These are phyloP conservation scores for Musa schizocarpa DNA, from an alignment of 176 grass and related monocot species.

Conservation along the genomic window DNA sequence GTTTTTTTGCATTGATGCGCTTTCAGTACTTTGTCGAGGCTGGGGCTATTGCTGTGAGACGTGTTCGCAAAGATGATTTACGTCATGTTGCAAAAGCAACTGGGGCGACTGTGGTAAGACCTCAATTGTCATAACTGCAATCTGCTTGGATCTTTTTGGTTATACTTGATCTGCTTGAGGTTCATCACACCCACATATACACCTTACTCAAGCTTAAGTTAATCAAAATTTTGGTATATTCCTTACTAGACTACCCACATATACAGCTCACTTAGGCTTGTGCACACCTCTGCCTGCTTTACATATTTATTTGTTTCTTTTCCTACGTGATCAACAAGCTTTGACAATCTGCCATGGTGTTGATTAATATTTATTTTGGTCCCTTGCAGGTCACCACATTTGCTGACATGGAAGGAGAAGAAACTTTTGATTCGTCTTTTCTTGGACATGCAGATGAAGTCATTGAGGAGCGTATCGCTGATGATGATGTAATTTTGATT, in stretches of 20 bases:
- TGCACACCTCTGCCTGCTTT: neutral
- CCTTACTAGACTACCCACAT: too few relatives aligned
- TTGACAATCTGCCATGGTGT: neutral
- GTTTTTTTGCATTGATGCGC: neutral
- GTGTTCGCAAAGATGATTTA: slow-evolving; percentile 83
- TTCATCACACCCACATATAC: neutral
- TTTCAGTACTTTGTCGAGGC: slow-evolving; percentile 87
- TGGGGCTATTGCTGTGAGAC: slow-evolving; percentile 84
- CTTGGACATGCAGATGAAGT: slow-evolving; percentile 77
- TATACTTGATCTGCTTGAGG: neutral
- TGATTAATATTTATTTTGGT: neutral
- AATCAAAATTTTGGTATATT: too few relatives aligned
- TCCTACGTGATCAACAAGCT: neutral
- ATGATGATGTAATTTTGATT: slow-evolving; percentile 82
- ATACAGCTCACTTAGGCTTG: too few relatives aligned
- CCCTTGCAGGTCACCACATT: slow-evolving; percentile 62
- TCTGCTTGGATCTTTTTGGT: neutral
- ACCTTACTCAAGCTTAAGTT: neutral
- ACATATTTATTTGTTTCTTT: neutral
- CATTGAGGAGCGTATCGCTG: slow-evolving; percentile 69
- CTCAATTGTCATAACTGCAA: neutral
- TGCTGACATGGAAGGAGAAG: slow-evolving; percentile 97
- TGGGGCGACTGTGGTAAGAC: slow-evolving; percentile 64
- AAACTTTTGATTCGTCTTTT: slow-evolving; percentile 82
- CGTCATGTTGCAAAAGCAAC: slow-evolving; percentile 90